Evolutionary conservation across 768 basidiomycete genomes (phyloP).

Genomic region (Boletus edulis): DNA sequence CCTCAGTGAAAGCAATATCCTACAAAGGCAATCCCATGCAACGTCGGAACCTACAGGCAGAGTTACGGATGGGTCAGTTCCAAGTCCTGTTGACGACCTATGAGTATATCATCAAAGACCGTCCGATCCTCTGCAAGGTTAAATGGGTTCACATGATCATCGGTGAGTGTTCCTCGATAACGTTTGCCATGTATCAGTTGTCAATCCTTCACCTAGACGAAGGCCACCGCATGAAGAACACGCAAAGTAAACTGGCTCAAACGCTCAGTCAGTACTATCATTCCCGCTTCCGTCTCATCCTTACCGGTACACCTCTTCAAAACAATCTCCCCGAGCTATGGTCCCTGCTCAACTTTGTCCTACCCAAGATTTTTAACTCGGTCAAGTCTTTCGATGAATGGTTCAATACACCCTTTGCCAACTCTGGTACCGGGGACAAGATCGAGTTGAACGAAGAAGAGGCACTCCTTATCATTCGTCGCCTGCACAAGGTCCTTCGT

Average conservation of each 20-base stretch:
- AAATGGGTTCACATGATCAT: constrained; percentile 99
- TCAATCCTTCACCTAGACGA: constrained; percentile 54
- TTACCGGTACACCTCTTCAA: constrained; percentile 94
- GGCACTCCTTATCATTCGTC: constrained; percentile 93
- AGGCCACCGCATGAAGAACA: constrained; percentile 98
- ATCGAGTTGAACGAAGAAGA: constrained; percentile 99
- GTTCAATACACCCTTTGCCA: constrained; percentile 99
- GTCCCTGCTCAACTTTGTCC: constrained; percentile 92
- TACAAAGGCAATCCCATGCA: constrained; percentile 92
- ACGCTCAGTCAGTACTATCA: constrained; percentile 92
- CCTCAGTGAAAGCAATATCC: constrained; percentile 70
- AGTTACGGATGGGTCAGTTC: constrained; percentile 79
- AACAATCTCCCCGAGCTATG: constrained; percentile 97
- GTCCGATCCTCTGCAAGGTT: constrained; percentile 83
- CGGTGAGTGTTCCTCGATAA: constrained; percentile 41
- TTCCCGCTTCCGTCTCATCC: constrained; percentile 88
- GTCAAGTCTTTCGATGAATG: constrained; percentile 99
- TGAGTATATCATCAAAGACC: constrained; percentile 97
- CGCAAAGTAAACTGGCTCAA: constrained; percentile 82
- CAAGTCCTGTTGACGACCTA: constrained; percentile 94
- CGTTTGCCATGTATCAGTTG: neutral
- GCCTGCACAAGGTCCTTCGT: constrained; percentile 91
- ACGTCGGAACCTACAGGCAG: constrained; percentile 73
- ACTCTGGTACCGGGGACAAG: constrained; percentile 96
- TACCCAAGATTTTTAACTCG: constrained; percentile 97